Conservation (phyloP, 495 filamentous ascomycete species). For the Penicillium samsonianum region DNA sequence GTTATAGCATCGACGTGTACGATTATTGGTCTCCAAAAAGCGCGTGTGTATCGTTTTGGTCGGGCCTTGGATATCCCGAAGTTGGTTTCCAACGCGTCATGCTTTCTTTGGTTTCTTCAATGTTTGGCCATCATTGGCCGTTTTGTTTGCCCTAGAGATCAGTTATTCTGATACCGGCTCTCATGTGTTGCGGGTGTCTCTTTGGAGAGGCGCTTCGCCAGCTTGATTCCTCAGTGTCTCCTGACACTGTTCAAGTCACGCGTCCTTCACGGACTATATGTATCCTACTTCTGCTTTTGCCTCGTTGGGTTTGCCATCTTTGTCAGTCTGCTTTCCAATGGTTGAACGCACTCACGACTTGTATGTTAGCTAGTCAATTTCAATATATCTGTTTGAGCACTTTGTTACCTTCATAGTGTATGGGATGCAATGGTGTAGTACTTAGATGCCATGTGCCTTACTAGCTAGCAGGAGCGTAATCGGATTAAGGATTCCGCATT, state of each 20-base stretch:
- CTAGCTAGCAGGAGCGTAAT: neutral
- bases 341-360: conserved; percentile 26
- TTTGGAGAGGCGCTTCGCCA: neutral
- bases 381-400: conserved; percentile 14
- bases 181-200: neutral
- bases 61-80: conserved; percentile 3
- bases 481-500: neutral
- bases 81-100: neutral
- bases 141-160: neutral
- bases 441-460: neutral
- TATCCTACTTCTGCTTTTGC: conserved; percentile 11
- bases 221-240: neutral
- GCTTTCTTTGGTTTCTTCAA: too few species aligned
- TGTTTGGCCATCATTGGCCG: neutral
- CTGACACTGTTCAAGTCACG: conserved; percentile 9
- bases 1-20: conserved; percentile 37
- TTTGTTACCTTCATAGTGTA: neutral
- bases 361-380: conserved; percentile 23
- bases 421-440: neutral
- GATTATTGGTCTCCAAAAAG: conserved; percentile 29
- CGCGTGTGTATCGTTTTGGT: conserved; percentile 15
- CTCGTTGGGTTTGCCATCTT: conserved; percentile 13
- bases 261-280: conserved; percentile 1
- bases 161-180: neutral
- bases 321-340: conserved; percentile 17